These are phyloP conservation scores for Cordyceps militaris DNA, from an alignment of 2,329 filamentous ascomycete species.

Conservation along the genomic window DNA sequence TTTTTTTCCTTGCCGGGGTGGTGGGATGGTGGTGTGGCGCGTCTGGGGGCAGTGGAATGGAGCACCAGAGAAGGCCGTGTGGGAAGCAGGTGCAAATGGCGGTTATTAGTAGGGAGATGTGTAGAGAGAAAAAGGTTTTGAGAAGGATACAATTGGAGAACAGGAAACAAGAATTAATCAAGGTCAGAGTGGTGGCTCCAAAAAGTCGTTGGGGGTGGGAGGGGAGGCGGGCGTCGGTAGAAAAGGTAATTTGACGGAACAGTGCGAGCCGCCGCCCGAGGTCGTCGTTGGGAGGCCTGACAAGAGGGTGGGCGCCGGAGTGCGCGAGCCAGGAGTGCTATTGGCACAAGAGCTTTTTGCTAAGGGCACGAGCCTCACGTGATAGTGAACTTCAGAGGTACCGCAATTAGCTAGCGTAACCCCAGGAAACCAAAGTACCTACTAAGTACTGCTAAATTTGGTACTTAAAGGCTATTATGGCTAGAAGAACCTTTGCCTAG, in stretches of 20 bases:
- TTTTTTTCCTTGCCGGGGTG: not conserved
- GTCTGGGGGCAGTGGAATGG: not conserved
- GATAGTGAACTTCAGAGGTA: too few species aligned
- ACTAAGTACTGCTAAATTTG: too few species aligned
- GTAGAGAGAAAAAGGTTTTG: not conserved
- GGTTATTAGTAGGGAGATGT: not conserved
- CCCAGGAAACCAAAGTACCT: too few species aligned
- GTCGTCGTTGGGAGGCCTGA: not conserved
- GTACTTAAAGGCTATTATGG: too few species aligned
- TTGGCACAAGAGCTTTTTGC: too few species aligned
- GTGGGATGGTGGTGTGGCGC: slow-evolving; percentile 10
- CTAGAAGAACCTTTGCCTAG: too few species aligned
- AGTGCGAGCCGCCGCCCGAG: slow-evolving; percentile 12
- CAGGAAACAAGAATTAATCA: not conserved
- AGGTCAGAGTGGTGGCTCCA: not conserved
- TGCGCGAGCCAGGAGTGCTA: not conserved
- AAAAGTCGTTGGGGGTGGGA: slow-evolving; percentile 1
- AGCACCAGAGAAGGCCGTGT: not conserved
- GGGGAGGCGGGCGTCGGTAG: slow-evolving; percentile 3
- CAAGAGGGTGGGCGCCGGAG: slow-evolving; percentile 1
- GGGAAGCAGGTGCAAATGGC: not conserved
- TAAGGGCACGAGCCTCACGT: too few species aligned
- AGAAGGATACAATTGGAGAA: not conserved
- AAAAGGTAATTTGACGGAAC: slow-evolving; percentile 10
- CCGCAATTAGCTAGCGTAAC: too few species aligned